Evolutionary conservation across 768 basidiomycete species (phyloP), one percentile per base, ranked within the genome.

Genomic region (Gloeostereum incarnatum): DNA sequence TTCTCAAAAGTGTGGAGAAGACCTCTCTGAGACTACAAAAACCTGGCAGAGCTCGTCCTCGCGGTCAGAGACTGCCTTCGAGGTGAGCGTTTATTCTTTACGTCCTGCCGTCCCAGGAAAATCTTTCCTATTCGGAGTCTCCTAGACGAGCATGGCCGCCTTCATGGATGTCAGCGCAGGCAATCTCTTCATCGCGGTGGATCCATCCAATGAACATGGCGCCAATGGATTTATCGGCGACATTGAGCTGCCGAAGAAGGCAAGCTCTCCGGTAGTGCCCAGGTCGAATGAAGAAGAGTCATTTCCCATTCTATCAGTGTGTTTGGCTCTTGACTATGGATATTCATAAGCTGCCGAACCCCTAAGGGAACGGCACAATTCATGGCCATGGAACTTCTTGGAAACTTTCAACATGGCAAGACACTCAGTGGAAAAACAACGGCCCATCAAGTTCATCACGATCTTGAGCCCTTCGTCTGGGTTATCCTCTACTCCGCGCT

Each of bases 391-490:
- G 34, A 40, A 18, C 11, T 17, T 9, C n/a, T 40, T 7, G 16
- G 10, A 22, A 31, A 19, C 21, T 13, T 9, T 5, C 3, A 4
- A 7, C 2, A 21, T 20, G 13, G 11, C 16, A 21, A 31, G 19
- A 7, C 5, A 21, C 3, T 13, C 9, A 2, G 14, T 20, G 13
- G 11, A n/a, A 21, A 31, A 18, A 7, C 5, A 21, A 11, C 33
- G 19, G 14, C 19, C n/a, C 34, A 34, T 5, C 3, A 13, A 5
- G 34, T 40, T 13, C 39, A 42, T 38, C 25, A 42, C 30, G 36
- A 36, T 24, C 21, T 42, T 11, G 41, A 42, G 24, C 36, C 41
- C 25, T 38, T 42, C 26, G 21, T 38, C 14, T 42, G 41, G 41
- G 41, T 42, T 17, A 16, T 37, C 11, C 25, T 25, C 2, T 42